phyloP scores from a whole-genome alignment of 768 basidiomycete species.

The Leccinum disarticulatum region DNA sequence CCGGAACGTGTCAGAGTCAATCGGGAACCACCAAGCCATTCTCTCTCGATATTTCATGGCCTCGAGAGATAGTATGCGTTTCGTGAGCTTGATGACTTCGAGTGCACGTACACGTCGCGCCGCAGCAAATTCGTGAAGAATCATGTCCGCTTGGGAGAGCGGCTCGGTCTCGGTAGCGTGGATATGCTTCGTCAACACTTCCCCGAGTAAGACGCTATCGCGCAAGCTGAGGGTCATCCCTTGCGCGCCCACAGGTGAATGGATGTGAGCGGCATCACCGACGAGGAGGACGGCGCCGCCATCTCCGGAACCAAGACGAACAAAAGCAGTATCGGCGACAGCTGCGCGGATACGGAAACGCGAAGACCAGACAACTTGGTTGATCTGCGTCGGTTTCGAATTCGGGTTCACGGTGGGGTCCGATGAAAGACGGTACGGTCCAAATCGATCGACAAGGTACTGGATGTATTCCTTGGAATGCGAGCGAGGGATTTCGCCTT shows the following conservation, averaged over 20 bases:
- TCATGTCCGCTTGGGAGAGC: constrained; percentile 26
- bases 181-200: constrained; percentile 39
- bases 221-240: too few species aligned
- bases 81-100: constrained; percentile 42
- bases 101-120: constrained; percentile 42
- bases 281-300: constrained; percentile 31
- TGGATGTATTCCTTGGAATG: too few species aligned
- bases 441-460: too few species aligned
- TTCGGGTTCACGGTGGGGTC: too few species aligned
- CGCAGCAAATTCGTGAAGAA: constrained; percentile 37
- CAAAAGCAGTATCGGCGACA: constrained; percentile 40
- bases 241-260: too few species aligned
- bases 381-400: too few species aligned
- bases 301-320: constrained; percentile 24
- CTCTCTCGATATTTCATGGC: constrained; percentile 14
- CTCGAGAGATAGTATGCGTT: constrained; percentile 29
- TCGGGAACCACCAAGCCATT: constrained; percentile 24
- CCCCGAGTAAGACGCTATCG: constrained; percentile 37
- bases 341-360: constrained; percentile 43
- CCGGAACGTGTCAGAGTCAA: constrained; percentile 28
- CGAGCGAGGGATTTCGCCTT: constrained; percentile 33
- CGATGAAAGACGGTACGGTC: too few species aligned
- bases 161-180: constrained; percentile 10
- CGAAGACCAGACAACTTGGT: too few species aligned
- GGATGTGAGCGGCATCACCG: constrained; percentile 18